Conservation (phyloP, 2,329 filamentous ascomycete genomes). For the Dothideomycetidae sp. region DNA sequence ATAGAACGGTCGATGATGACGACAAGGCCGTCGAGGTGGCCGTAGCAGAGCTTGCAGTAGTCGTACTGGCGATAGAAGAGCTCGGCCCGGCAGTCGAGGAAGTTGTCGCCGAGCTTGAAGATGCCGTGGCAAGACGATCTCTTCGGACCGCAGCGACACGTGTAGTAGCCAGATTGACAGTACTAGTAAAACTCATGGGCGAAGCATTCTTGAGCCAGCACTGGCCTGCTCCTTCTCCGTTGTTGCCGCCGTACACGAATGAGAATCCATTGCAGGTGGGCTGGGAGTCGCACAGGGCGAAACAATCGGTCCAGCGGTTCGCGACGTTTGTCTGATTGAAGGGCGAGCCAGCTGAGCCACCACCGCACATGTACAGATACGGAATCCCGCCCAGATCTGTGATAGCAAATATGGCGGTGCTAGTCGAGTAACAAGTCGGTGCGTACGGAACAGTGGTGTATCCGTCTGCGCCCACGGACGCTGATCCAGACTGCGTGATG, state of each 20-base stretch:
- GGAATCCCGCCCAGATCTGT: slow-evolving; percentile 6
- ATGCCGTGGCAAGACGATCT: background rate
- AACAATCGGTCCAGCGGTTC: slow-evolving; percentile 14
- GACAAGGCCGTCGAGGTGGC: background rate
- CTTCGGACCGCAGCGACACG: slow-evolving; percentile 9
- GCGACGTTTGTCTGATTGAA: slow-evolving; percentile 1
- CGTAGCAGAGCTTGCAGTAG: background rate
- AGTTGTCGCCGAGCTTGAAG: background rate
- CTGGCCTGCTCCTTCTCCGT: slow-evolving; percentile 14
- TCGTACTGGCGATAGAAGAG: background rate
- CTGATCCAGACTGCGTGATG: slow-evolving; percentile 1
- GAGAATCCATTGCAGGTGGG: slow-evolving; percentile 15
- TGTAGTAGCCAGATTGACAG: slow-evolving; percentile 9
- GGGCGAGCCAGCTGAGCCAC: slow-evolving; percentile 8
- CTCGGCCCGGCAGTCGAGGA: background rate
- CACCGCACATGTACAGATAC: slow-evolving; percentile 13
- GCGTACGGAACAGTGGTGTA: slow-evolving; percentile 9
- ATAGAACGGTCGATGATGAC: background rate
- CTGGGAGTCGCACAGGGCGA: slow-evolving; percentile 14
- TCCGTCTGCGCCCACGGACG: slow-evolving; percentile 9
- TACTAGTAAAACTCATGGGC: slow-evolving; percentile 11
- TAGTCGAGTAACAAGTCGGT: slow-evolving; percentile 10
- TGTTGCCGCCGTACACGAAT: slow-evolving; percentile 12
- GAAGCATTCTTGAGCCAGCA: slow-evolving; percentile 11
- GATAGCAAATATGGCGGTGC: slow-evolving; percentile 10